A percentile compares a stretch with the other conserved stretches of the same genome.
Conservation (phyloP, 441 rosid genomes). For the Arabidopsis hybrid region DNA sequence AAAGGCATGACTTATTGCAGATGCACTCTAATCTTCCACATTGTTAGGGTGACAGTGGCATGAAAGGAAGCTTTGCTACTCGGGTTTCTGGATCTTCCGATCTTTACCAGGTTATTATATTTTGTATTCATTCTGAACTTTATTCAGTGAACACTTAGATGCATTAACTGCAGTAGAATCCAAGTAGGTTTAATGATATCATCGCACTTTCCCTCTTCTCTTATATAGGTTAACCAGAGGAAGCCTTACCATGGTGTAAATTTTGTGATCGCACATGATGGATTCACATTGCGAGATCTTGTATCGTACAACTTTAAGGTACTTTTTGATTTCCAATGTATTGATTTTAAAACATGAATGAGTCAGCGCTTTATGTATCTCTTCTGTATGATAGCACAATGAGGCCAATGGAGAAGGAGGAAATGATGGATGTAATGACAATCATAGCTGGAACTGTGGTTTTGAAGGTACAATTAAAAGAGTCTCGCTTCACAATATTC, state of each 20-base stretch:
- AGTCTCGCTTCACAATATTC: slow-evolving; percentile 18
- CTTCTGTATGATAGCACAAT: slow-evolving; percentile 67
- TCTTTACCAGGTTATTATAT: slow-evolving; percentile 51
- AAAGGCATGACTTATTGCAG: not conserved
- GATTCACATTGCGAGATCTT: slow-evolving; percentile 87
- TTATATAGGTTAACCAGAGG: slow-evolving; percentile 76
- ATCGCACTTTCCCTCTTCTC: slow-evolving; percentile 10
- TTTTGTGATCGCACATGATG: slow-evolving; percentile 92
- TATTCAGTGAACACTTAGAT: not conserved
- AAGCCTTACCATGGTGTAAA: slow-evolving; percentile 91
- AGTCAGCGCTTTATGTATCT: slow-evolving; percentile 23
- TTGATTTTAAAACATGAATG: slow-evolving; percentile 12
- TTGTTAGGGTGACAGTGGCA: slow-evolving; percentile 83
- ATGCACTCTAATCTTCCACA: slow-evolving; percentile 30
- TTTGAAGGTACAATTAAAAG: slow-evolving; percentile 64
- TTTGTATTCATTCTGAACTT: not conserved
- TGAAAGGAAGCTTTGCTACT: slow-evolving; percentile 92
- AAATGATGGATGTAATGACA: slow-evolving; percentile 94
- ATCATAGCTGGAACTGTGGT: slow-evolving; percentile 97
- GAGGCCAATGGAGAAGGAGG: slow-evolving; percentile 98
- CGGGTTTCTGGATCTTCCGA: slow-evolving; percentile 93
- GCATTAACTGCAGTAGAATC: not conserved
- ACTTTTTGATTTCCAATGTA: slow-evolving; percentile 30
- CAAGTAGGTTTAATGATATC: slow-evolving; percentile 10
- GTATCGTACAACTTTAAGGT: slow-evolving; percentile 92